Base-by-base conservation (phyloP, 805 yeast genomes). In the Metschnikowia corniflorae region DNA sequence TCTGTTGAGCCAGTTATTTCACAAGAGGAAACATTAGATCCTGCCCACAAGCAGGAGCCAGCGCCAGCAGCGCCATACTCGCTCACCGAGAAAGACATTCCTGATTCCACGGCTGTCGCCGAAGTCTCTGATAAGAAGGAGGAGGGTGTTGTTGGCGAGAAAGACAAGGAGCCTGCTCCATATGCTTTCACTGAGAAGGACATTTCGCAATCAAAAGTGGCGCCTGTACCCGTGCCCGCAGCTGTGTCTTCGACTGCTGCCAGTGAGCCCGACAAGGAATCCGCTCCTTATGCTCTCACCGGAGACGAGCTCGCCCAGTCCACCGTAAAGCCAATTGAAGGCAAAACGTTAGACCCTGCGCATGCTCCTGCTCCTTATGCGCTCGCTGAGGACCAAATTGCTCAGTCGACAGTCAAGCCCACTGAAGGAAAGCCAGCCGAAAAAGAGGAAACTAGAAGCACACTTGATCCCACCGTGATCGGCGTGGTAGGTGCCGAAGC, bases 381-480 rank as follows among this genome's bases (percentile, higher is more conserved):
- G 7, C 37, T 34, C 16, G 28, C 27, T 12, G 42, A 39, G 22
- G 26, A 36, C 13, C 35, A 36, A 6, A 26, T 33, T 17, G 30
- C 31, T 3, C 29, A 16, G 7, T 21, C 40, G 14, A 33, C 13
- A 20, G 33, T 35, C 9, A 42, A 24, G n/a, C 39, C 40, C 7
- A 38, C 29, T 6, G 42, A 37, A 16, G 28, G 29, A 2, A 29
- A 45, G 14, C 32, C 37, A 6, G 25, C 38, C 20, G 40, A 55
- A 15, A 29, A 28, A 7, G 33, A 14, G 14, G 31, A 42, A 17
- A 14, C 40, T 12, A 32, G 37, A 29, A 39, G 25, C 35, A 42
- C 49, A 7, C 46, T 46, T 14, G 50, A 44, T 38, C 48, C 50
- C 8, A 45, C 48, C 10, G 46, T 44, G 10, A 43, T 44, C 19